Evolutionary conservation across 179 eudicot species (phyloP).

Genomic region (Silene noctiflora): DNA sequence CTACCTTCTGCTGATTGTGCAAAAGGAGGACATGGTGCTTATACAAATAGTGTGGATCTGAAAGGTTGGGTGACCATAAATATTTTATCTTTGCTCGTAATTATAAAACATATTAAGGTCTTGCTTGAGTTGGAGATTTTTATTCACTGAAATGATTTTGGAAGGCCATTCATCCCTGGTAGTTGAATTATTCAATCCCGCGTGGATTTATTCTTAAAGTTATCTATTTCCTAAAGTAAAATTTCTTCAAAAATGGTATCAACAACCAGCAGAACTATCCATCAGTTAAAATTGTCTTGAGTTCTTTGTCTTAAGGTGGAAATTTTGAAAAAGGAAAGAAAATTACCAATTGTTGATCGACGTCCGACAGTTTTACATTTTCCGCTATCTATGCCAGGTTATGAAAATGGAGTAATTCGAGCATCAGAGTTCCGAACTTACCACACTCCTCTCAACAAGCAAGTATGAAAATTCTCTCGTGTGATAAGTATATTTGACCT

Average conservation of each 20-base stretch:
- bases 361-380: not conserved
- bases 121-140: conserved; percentile 3
- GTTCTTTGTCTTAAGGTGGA: not conserved
- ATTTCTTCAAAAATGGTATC: not conserved
- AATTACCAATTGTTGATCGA: not conserved
- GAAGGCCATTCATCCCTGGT: not conserved
- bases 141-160: not conserved
- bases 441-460: conserved; percentile 96
- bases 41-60: conserved; percentile 74
- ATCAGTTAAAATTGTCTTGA: not conserved
- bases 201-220: not conserved
- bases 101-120: not conserved
- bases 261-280: not conserved
- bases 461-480: conserved; percentile 42
- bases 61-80: conserved; percentile 40
- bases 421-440: conserved; percentile 97
- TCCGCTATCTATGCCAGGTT: conserved; percentile 40
- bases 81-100: conserved; percentile 3
- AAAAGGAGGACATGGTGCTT: conserved; percentile 99
- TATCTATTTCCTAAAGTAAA: not conserved
- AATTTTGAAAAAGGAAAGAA: not conserved
- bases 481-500: conserved; percentile 10
- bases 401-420: conserved; percentile 64
- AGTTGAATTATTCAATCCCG: not conserved
- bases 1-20: conserved; percentile 95